Conservation (phyloP, 805 yeast genomes). For the Tetrapisispora arboricola region DNA sequence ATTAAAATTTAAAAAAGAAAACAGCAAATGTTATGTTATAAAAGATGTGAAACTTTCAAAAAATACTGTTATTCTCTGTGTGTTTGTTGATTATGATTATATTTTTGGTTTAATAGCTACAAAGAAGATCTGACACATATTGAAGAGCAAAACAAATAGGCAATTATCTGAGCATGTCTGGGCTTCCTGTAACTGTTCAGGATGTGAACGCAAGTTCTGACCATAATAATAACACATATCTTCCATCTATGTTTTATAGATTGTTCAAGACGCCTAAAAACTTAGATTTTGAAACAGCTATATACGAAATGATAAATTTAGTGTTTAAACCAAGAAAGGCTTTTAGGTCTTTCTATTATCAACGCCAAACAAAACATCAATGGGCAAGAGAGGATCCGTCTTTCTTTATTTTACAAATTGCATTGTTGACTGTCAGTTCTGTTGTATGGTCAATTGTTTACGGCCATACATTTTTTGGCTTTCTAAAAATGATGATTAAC, state of each 20-base stretch:
- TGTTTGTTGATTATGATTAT: no score
- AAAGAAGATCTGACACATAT: no score
- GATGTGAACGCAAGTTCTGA: slow-evolving; percentile 1
- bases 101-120: no score
- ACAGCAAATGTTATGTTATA: no score
- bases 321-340: slow-evolving; percentile 71
- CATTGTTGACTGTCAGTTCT: slow-evolving; percentile 60
- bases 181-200: slow-evolving; percentile 3
- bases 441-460: slow-evolving; percentile 86
- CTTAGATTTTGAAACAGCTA: slow-evolving; percentile 83
- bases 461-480: slow-evolving; percentile 48
- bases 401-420: slow-evolving; percentile 63
- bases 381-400: slow-evolving; percentile 94
- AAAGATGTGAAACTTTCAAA: no score
- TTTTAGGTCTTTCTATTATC: slow-evolving; percentile 71
- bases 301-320: slow-evolving; percentile 78
- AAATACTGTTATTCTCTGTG: no score
- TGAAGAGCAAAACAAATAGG: no score
- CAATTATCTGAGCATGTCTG: slow-evolving; percentile 2
- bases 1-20: no score
- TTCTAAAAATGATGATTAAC: slow-evolving; percentile 57
- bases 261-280: slow-evolving; percentile 60
- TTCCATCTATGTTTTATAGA: slow-evolving; percentile 34
- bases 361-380: slow-evolving; percentile 64
- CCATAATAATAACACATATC: neutral